Percentiles rank a stretch among this genome's conserved stretches.
Evolutionary conservation across 1,284 basidiomycete species (phyloP).

Genomic region (Chiua sp.): DNA sequence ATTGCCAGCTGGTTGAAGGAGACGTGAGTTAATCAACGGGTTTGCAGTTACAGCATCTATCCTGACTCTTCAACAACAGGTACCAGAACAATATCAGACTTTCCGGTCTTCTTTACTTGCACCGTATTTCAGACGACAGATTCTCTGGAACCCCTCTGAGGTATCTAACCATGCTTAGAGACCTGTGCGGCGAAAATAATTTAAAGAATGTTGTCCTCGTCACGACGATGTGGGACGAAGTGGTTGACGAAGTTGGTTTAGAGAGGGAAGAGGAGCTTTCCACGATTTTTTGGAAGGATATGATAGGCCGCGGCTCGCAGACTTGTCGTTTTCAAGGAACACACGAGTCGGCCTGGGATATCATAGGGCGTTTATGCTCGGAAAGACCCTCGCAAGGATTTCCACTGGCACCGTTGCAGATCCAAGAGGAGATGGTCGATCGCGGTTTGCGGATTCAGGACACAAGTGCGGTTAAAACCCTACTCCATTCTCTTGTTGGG

Average conservation of each 20-base stretch:
- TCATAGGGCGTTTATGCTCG: background rate
- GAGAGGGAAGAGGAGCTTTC: conserved; percentile 15
- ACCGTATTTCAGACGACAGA: conserved; percentile 46
- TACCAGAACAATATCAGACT: conserved; percentile 25
- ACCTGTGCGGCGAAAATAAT: conserved; percentile 29
- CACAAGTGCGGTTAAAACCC: background rate
- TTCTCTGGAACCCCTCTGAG: conserved; percentile 42
- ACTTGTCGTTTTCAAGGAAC: conserved; percentile 1
- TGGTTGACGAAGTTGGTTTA: conserved; percentile 25
- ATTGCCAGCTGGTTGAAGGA: conserved; percentile 28
- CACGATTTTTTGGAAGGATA: background rate
- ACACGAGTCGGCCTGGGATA: background rate
- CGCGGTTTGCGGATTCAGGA: background rate
- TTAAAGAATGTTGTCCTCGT: conserved; percentile 32
- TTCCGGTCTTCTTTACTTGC: conserved; percentile 33
- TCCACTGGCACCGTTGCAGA: background rate
- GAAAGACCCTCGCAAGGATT: background rate
- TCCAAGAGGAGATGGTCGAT: background rate
- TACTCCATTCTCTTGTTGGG: background rate
- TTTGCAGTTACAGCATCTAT: background rate
- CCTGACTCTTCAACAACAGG: conserved; percentile 8
- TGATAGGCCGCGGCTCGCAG: background rate
- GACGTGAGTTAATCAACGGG: conserved; percentile 18
- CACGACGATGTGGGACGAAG: conserved; percentile 36
- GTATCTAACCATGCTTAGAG: conserved; percentile 26